Percentiles rank a stretch among this genome's conserved stretches.
These are phyloP conservation scores for Amylocystis lapponica DNA, from an alignment of 768 basidiomycete genomes.

Conservation along the genomic window DNA sequence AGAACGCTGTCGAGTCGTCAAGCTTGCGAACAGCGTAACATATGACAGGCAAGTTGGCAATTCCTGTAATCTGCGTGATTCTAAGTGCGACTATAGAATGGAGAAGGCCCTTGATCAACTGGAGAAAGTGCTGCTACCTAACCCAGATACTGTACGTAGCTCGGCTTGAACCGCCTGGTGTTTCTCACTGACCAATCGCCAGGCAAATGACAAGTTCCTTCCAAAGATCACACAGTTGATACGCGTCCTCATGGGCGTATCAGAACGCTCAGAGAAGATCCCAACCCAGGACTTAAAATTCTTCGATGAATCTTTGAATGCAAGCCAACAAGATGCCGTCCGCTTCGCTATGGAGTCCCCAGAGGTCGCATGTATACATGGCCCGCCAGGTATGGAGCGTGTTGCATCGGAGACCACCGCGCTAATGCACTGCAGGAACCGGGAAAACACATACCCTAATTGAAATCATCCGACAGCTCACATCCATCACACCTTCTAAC, in stretches of 20 bases:
- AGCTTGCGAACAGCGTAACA: slow-evolving; percentile 89
- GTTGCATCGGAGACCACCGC: background rate
- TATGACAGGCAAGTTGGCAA: slow-evolving; percentile 60
- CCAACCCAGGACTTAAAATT: slow-evolving; percentile 45
- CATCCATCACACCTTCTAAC: slow-evolving; percentile 39
- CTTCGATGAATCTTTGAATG: slow-evolving; percentile 74
- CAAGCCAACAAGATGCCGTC: slow-evolving; percentile 80
- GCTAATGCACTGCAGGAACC: slow-evolving; percentile 44
- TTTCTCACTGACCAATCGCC: no score
- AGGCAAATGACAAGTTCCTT: slow-evolving; percentile 36
- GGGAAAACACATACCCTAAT: slow-evolving; percentile 96
- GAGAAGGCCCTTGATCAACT: slow-evolving; percentile 72
- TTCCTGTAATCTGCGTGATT: background rate
- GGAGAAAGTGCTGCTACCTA: slow-evolving; percentile 36
- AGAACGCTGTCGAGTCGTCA: slow-evolving; percentile 78
- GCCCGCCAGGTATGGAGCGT: slow-evolving; percentile 71
- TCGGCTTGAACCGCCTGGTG: no score
- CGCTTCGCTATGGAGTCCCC: slow-evolving; percentile 73
- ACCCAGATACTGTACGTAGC: slow-evolving; percentile 4
- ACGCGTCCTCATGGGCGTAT: slow-evolving; percentile 68
- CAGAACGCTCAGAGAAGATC: slow-evolving; percentile 35
- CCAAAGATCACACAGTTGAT: slow-evolving; percentile 47
- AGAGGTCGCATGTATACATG: slow-evolving; percentile 91
- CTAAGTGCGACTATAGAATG: slow-evolving; percentile 50
- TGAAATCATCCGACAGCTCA: slow-evolving; percentile 86